Base-by-base conservation (phyloP, 2,329 filamentous ascomycete genomes). In the Stagonosporopsis chrysanthemi region DNA sequence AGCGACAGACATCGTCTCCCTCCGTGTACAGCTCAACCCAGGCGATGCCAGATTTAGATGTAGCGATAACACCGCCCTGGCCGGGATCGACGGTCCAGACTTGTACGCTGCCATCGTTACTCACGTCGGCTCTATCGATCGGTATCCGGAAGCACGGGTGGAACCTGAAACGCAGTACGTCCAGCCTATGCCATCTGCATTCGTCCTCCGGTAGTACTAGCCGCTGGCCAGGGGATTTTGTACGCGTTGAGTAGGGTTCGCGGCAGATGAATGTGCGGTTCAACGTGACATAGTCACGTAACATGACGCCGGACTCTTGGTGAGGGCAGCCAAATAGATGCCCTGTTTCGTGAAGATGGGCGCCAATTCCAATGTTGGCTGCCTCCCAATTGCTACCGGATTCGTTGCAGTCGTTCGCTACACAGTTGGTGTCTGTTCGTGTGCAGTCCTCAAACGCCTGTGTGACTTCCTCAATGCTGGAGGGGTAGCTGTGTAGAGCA, bases 361-460 rank as follows among this genome's bases (percentile, higher is more conserved):
- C 93, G 7, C 94, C 94, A 63, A 98, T 96, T 28, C 93, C 93
- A 59, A 97, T 90, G 67, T 94, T 96, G 24, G 91, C 92, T n/a
- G 92, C 88, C 75, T 98, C 94, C 94, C 94, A 98, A 43, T 88
- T 95, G 72, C 91, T 96, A 23, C 93, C 93, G 6, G 88, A 89
- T 64, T 97, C 91, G 66, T 90, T 90, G 74, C 88, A 91, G 73
- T 96, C 91, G 68, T 97, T 97, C 15, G 90, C 90, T 35, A 97
- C 87, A 66, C 85, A 85, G 36, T 86, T 84, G 9, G 88, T 90
- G 72, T 98, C 91, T 0, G 92, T 97, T 29, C 89, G 87, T 2
- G 93, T 97, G 75, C 92, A 97, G 76, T 98, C 93, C 15, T 86
- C 89, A 69, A 98, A 96, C 6, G 92, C 90, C 19, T 92, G 88